Evolutionary conservation across 768 basidiomycete species (phyloP), one percentile per base, ranked within the genome.

Genomic region (Trametopsis cervina): DNA sequence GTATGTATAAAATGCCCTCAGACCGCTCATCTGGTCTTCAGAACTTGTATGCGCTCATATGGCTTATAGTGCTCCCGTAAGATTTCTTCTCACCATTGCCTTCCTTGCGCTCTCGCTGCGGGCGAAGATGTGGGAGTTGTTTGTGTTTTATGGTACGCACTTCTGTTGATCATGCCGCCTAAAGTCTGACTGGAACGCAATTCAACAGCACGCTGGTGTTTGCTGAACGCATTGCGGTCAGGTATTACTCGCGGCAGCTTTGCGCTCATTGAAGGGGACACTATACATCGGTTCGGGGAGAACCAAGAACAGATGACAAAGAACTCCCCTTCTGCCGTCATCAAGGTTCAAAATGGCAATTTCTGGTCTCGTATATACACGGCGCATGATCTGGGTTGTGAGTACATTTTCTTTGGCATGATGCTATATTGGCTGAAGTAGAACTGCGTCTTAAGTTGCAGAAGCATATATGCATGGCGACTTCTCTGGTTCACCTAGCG

Each of bases 391-490:
- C 39, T 46, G 3, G 50, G 50, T 7, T 40, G 50, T 51, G 13
- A 23, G 50, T 42, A 4, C 36, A 11, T 23, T 40, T 17, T 10
- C 42, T 15, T 3, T 26, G 27, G 23, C 15, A 18, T 21, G 36
- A 25, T 25, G 24, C 18, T 17, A 21, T 37, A 4, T 44, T 27
- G 12, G n/a, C n/a, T n/a, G n/a, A n/a, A n/a, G n/a, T n/a, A n/a
- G n/a, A n/a, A n/a, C n/a, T n/a, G n/a, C n/a, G n/a, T 4, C 27
- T 26, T 24, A 33, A 62, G 61, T 63, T n/a, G 52, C 57, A 29
- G 61, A 63, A 45, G 56, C 60, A 2, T 63, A 58, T 44, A 61
- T 63, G 51, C 44, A 55, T n/a, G 58, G 58, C 24, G 55, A 63
- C 20, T 49, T 60, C 21, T 25, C 50, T 22, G 50, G 55, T n/a